Evolutionary conservation across 352 stramenopile genomes (phyloP).

Genomic region (Phytophthora kernoviae): DNA sequence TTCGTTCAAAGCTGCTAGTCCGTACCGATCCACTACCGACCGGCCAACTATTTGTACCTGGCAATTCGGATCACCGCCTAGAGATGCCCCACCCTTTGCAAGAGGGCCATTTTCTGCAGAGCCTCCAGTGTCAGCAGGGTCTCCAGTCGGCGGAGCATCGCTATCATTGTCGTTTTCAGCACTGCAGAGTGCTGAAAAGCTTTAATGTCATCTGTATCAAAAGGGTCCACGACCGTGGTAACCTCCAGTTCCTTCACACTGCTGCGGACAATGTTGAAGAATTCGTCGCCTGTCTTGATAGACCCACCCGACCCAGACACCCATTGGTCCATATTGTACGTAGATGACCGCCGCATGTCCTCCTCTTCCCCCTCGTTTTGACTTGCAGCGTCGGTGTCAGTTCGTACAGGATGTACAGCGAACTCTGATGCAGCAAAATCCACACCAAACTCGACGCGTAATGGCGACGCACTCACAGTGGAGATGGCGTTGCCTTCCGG

Average conservation of each 20-base stretch:
- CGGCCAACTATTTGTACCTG: constrained; percentile 56
- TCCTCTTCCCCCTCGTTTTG: constrained; percentile 19
- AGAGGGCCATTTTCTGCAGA: background rate
- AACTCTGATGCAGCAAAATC: constrained; percentile 73
- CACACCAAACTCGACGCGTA: constrained; percentile 61
- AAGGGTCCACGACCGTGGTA: constrained; percentile 61
- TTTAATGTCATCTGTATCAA: constrained; percentile 61
- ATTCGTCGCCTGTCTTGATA: constrained; percentile 65
- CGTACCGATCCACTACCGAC: constrained; percentile 36
- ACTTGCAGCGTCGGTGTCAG: background rate
- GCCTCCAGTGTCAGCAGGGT: constrained; percentile 1
- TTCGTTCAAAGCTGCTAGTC: constrained; percentile 48
- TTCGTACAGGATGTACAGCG: constrained; percentile 18
- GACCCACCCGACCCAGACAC: constrained; percentile 44
- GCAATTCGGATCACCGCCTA: constrained; percentile 54
- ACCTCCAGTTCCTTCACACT: constrained; percentile 62
- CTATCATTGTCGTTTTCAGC: constrained; percentile 45
- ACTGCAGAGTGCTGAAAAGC: constrained; percentile 49
- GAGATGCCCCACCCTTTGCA: constrained; percentile 9
- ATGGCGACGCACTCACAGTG: constrained; percentile 37
- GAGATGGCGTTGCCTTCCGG: constrained; percentile 27
- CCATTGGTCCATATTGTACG: constrained; percentile 80
- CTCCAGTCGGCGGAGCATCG: constrained; percentile 5
- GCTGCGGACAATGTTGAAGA: constrained; percentile 61
- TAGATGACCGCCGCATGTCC: constrained; percentile 23